Base-by-base conservation (phyloP, 2,329 filamentous ascomycete species). In the Fusarium brevicatenulatum region DNA sequence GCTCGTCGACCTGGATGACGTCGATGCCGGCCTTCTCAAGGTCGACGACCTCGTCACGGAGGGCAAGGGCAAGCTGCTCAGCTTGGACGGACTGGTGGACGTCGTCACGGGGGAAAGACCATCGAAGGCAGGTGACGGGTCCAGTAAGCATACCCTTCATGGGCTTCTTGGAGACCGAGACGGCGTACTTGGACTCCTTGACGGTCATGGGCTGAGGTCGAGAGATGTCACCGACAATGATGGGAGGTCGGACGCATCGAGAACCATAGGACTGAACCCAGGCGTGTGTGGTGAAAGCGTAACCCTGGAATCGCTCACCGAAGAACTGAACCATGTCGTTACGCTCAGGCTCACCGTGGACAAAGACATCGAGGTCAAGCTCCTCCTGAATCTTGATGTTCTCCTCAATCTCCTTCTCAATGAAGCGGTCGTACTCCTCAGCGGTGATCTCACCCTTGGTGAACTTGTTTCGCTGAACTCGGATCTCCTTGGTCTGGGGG, bases 281-380 rank as follows among this genome's bases (percentile, higher is more conserved):
- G 78, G 94, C 96, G 87, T 98, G 93, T 84, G 95, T 98, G 83
- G 96, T 99, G 91, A 99, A 99, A 83, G 95, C 93, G 85, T 98
- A 99, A 81, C 96, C 96, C 80, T 97, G 91, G 73, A 99, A 90
- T 81, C 94, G 93, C 91, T 99, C 96, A 86, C 96, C 96, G 80
- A 99, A 99, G 92, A 98, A 99, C 87, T 99, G 96, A 60, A 99
- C 96, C 96, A 99, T 99, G 91, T 99, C 96, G 88, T 99, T 99
- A 85, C 96, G 95, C 91, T 99, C 96, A 69, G 96, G 96, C 90
- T 99, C 96, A 83, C 96, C 96, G 89, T 99, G 96, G 76, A 99
- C 96, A 83, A 93, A 94, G 84, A 99, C 96, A 79, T 99, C 96
- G 62, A 99, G 92, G 84, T 91, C 95, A 81, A 99, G 95, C 88